A percentile compares a stretch with the other conserved stretches of the same genome.
Conservation (phyloP, 495 filamentous ascomycete genomes). For the Cladorrhinum samala region DNA sequence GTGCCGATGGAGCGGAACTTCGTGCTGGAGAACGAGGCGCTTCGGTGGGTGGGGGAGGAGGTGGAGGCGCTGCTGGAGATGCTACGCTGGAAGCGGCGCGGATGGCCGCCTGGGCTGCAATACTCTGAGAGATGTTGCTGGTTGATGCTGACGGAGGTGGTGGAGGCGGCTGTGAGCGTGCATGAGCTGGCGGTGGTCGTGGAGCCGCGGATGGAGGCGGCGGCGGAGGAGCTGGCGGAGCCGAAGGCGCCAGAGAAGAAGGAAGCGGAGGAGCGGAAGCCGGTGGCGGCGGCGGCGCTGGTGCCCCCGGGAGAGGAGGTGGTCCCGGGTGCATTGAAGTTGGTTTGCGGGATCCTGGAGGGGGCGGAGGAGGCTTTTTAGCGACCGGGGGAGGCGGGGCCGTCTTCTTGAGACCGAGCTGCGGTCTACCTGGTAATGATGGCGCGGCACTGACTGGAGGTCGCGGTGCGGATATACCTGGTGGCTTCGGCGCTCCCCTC, state of each 20-base stretch:
- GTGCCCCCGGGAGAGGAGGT: constrained; percentile 40
- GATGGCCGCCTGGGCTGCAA: constrained; percentile 46
- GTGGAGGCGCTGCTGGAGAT: constrained; percentile 41
- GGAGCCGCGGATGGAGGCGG: constrained; percentile 47
- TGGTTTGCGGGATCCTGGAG: constrained; percentile 64
- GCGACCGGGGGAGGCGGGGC: constrained; percentile 54
- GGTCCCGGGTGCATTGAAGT: constrained; percentile 45
- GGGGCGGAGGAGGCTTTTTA: constrained; percentile 63
- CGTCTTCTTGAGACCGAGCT: constrained; percentile 20
- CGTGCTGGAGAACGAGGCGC: constrained; percentile 30
- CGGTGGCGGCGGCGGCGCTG: constrained; percentile 48
- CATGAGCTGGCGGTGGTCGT: constrained; percentile 43
- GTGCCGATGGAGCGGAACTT: constrained; percentile 27
- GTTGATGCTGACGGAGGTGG: constrained; percentile 42
- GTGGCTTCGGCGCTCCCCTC: constrained; percentile 51
- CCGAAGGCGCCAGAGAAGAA: constrained; percentile 46
- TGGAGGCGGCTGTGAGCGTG: constrained; percentile 47
- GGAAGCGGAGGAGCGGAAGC: constrained; percentile 42
- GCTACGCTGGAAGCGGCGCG: constrained; percentile 38
- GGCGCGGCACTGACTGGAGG: constrained; percentile 56
- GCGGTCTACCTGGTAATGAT: constrained; percentile 50
- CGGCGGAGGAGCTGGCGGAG: constrained; percentile 43
- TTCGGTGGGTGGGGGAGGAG: constrained; percentile 31
- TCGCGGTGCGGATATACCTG: constrained; percentile 54
- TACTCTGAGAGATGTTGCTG: constrained; percentile 31